Evolutionary conservation across 768 basidiomycete genomes (phyloP), one percentile per base, ranked within the genome.

Genomic region (Termitomyces sp.): DNA sequence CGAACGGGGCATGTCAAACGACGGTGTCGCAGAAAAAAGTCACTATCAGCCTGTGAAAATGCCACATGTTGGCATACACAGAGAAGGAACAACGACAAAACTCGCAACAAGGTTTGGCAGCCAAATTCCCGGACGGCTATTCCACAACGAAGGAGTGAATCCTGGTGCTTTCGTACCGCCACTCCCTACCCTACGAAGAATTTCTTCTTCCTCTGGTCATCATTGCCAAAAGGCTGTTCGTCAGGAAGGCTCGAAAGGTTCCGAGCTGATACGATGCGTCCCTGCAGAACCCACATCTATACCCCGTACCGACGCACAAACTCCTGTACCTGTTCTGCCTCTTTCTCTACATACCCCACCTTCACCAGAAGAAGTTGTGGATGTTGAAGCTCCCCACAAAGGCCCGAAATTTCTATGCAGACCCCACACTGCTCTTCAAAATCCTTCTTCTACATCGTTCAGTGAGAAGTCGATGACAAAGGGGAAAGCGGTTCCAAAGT

Each of bases 141-240:
- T 6, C 10, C 16, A 5, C 32, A 28, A 38, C 51, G 18, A 5
- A 22, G 35, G 24, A 11, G 24, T 52, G 16, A 24, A 46, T 20
- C 43, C 51, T 52, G 14, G 45, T 35, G 20, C 32, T 57, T 62
- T 62, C 49, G 22, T 9, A 14, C 28, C 55, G 32, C 49, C 61
- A 9, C 16, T 22, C 11, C 48, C 58, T 26, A 16, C 49, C 16
- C 26, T 22, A 36, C 54, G 20, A 22, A 57, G 36, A 28, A 3
- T 30, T 20, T 18, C 16, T 46, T 2, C 7, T n/a, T 1, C 28
- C 4, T 33, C 46, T 8, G 18, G 24, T 16, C 24, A 20, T 33
- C 18, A 26, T 16, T 10, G 28, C 11, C 20, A 1, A 33, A 3
- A 24, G 0, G 7, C 13, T 38, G 41, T 30, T 33, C 36, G 24